Base-by-base conservation (phyloP, 2,329 filamentous ascomycete genomes). In the Aspergillus puulaauensis region DNA sequence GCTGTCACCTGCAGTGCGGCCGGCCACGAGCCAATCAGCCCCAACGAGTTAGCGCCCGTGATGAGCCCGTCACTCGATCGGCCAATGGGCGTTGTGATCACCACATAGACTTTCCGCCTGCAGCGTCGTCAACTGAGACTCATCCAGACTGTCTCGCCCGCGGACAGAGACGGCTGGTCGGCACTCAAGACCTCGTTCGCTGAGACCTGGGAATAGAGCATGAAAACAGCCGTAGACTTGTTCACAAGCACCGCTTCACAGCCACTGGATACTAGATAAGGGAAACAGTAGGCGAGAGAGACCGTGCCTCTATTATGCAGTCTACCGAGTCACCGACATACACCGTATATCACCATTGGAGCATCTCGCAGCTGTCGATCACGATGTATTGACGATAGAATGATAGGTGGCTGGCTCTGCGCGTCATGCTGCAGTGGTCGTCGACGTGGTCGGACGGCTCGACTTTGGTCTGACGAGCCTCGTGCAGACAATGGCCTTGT, bases 11-110 rank as follows among this genome's bases (percentile, higher is more conserved):
- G 41, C 41, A 46, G 47, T 56, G 54, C 48, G 39, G 23, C n/a
- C 45, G 35, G 45, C 33, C 47, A 31, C 58, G 61, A 61, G 61
- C 63, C 54, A 57, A 57, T 51, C 61, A 66, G 19, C 23, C 21
- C 19, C 46, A 31, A 37, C 12, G 12, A 53, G 52, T 65, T 65
- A 62, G 62, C 64, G 65, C 63, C 62, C 51, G 58, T 56, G 50
- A 59, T 59, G 58, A 64, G 49, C 43, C 53, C 43, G 33, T 40
- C 35, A 31, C 39, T 12, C 4, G 6, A 21, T 9, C 19, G n/a
- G 44, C 56, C 56, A 57, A 57, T 57, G 5, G 27, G 9, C 7
- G 27, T 19, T 46, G 35, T 23, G 27, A 50, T 52, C 35, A 43
- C 49, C 48, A 37, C 44, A 52, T 56, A 46, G 35, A 45, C 31